Conservation (phyloP, 495 filamentous ascomycete genomes). For the Hypoxylon perforatum region DNA sequence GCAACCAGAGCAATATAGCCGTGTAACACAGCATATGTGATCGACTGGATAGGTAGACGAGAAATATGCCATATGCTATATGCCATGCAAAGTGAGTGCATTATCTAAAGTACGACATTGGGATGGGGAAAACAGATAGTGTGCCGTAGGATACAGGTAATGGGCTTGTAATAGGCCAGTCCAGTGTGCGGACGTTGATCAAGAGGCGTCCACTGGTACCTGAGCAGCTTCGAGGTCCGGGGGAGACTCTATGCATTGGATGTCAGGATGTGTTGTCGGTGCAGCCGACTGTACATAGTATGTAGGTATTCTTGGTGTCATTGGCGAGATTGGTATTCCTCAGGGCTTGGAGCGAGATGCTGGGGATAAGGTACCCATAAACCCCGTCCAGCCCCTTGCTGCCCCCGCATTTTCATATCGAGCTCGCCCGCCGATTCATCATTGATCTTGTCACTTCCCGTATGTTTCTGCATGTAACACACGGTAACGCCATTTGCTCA, state of each 20-base stretch:
- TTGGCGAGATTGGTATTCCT: too few relatives aligned
- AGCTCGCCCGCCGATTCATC: slow-evolving; percentile 23
- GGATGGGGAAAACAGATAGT: slow-evolving; percentile 29
- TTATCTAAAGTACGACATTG: slow-evolving; percentile 36
- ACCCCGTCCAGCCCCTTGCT: slow-evolving; percentile 21
- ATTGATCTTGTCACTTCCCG: slow-evolving; percentile 33
- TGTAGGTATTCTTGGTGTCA: not conserved
- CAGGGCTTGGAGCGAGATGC: slow-evolving; percentile 30
- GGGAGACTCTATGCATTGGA: slow-evolving; percentile 22
- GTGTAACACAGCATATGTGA: slow-evolving; percentile 37
- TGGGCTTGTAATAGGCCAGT: not conserved
- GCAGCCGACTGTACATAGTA: slow-evolving; percentile 22
- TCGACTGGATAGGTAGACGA: slow-evolving; percentile 37
- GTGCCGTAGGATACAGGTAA: slow-evolving; percentile 34
- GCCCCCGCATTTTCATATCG: slow-evolving; percentile 42
- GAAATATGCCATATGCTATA: slow-evolving; percentile 19
- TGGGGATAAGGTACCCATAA: slow-evolving; percentile 22
- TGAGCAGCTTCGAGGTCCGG: slow-evolving; percentile 12
- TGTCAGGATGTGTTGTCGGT: slow-evolving; percentile 38
- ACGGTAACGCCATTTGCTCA: slow-evolving; percentile 41
- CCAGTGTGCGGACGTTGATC: slow-evolving; percentile 13
- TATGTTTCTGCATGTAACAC: slow-evolving; percentile 27
- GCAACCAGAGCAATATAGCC: too few relatives aligned
- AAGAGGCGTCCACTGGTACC: slow-evolving; percentile 33
- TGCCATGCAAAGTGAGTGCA: slow-evolving; percentile 41